phyloP scores from a whole-genome alignment of 805 yeast species.

The Kazachstania psychrophila region DNA sequence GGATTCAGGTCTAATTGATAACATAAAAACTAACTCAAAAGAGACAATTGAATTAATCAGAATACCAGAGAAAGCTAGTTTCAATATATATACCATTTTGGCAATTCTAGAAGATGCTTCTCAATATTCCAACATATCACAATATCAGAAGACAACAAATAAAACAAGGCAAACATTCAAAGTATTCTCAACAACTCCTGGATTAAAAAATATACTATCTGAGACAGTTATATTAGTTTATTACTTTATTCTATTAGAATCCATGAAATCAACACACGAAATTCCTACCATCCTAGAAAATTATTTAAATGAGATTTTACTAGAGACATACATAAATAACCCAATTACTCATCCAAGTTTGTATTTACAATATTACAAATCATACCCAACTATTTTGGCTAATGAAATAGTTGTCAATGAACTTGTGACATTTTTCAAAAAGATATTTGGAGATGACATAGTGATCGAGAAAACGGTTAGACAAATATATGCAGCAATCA shows the following conservation, averaged over 20 bases:
- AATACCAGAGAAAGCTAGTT: slow-evolving; percentile 28
- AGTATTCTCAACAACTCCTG: slow-evolving; percentile 15
- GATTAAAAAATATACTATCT: slow-evolving; percentile 9
- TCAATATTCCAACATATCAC: slow-evolving; percentile 17
- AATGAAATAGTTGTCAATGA: slow-evolving; percentile 7
- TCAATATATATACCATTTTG: slow-evolving; percentile 27
- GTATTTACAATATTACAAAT: slow-evolving; percentile 10
- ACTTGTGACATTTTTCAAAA: background rate
- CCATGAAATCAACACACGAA: slow-evolving; percentile 9
- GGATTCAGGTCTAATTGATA: no score
- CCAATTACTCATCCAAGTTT: slow-evolving; percentile 5
- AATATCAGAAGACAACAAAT: slow-evolving; percentile 21
- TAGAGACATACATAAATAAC: slow-evolving; percentile 10
- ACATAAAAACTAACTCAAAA: no score
- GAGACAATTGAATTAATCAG: slow-evolving; percentile 35
- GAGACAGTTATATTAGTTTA: slow-evolving; percentile 19
- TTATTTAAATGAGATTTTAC: slow-evolving; percentile 18
- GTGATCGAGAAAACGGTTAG: slow-evolving; percentile 2
- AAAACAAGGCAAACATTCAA: slow-evolving; percentile 25
- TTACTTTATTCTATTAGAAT: slow-evolving; percentile 13
- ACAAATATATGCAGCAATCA: slow-evolving; percentile 37
- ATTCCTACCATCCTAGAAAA: slow-evolving; percentile 12
- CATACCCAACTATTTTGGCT: slow-evolving; percentile 1
- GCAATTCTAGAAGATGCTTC: slow-evolving; percentile 13
- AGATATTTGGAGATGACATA: slow-evolving; percentile 3